These are phyloP conservation scores for Strobilomyces dryophilus DNA, from an alignment of 768 basidiomycete genomes.

Conservation along the genomic window DNA sequence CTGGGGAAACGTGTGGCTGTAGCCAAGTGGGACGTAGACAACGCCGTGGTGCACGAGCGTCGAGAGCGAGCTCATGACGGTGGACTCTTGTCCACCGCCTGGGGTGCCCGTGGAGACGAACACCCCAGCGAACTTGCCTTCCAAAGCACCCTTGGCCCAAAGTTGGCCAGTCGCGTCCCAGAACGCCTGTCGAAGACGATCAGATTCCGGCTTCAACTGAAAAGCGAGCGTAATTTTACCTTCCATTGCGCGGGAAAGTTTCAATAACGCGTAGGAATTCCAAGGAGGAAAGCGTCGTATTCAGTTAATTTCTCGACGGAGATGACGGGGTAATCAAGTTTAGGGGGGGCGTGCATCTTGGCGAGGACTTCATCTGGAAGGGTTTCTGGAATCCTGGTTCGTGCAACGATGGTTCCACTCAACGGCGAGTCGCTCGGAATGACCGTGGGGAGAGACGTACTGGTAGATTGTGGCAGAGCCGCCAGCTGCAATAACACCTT, in stretches of 20 bases:
- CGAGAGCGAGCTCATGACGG: slow-evolving; percentile 47
- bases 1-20: slow-evolving; percentile 42
- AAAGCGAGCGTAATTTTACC: slow-evolving; percentile 31
- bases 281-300: slow-evolving; percentile 41
- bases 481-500: slow-evolving; percentile 45
- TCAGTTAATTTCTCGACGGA: slow-evolving; percentile 10
- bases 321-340: slow-evolving; percentile 49
- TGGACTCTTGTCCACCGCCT: slow-evolving; percentile 36
- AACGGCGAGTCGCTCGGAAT: neutral
- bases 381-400: slow-evolving; percentile 70
- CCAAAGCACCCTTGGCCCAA: slow-evolving; percentile 55
- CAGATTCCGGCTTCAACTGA: neutral
- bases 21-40: slow-evolving; percentile 68
- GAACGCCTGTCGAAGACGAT: slow-evolving; percentile 44
- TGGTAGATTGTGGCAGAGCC: slow-evolving; percentile 53
- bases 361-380: slow-evolving; percentile 62
- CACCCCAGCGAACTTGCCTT: slow-evolving; percentile 71
- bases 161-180: slow-evolving; percentile 72
- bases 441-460: slow-evolving; percentile 33
- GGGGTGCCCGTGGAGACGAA: slow-evolving; percentile 69
- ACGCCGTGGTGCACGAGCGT: slow-evolving; percentile 72
- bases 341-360: slow-evolving; percentile 67
- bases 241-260: slow-evolving; percentile 55
- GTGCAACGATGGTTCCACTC: neutral
- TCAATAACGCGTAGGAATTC: slow-evolving; percentile 44